phyloP scores from a whole-genome alignment of 169 alveolate genomes.

The Eimeria sp. region DNA sequence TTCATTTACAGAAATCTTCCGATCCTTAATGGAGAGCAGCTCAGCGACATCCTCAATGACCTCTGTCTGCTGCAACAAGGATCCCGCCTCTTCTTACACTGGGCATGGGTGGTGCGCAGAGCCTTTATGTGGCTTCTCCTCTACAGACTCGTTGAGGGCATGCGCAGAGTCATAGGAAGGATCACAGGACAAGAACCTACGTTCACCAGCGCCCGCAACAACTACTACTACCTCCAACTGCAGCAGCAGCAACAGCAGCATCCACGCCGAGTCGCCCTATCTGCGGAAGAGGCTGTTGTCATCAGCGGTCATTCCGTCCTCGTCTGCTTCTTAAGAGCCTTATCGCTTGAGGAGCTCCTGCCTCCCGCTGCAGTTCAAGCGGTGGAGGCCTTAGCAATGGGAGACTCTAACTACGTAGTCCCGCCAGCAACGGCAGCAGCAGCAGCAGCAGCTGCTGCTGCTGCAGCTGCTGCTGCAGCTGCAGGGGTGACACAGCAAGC shows the following conservation, averaged over 20 bases:
- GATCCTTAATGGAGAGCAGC: constrained; percentile 73
- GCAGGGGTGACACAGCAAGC: not conserved
- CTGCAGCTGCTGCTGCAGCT: constrained; percentile 32
- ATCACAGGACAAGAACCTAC: constrained; percentile 23
- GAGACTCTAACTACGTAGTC: constrained; percentile 13
- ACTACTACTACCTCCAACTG: not conserved
- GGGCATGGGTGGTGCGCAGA: constrained; percentile 85
- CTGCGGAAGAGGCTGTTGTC: constrained; percentile 35
- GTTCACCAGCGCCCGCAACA: not conserved
- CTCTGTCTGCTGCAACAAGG: constrained; percentile 23
- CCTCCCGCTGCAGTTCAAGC: constrained; percentile 16
- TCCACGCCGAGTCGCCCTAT: constrained; percentile 24
- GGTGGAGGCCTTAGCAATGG: constrained; percentile 9
- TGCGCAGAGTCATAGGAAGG: constrained; percentile 73
- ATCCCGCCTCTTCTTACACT: constrained; percentile 70
- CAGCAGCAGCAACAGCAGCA: constrained; percentile 28
- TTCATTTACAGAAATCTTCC: constrained; percentile 81
- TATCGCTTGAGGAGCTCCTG: constrained; percentile 27
- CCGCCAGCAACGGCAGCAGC: constrained; percentile 7
- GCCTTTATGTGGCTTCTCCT: constrained; percentile 84
- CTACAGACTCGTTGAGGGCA: constrained; percentile 82
- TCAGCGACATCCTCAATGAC: constrained; percentile 23
- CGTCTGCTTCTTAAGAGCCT: constrained; percentile 18
- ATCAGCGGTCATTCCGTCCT: constrained; percentile 8
- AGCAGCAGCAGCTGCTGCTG: constrained; percentile 10